phyloP scores from a whole-genome alignment of 2,329 filamentous ascomycete species.

The Aspergillus chevalieri region DNA sequence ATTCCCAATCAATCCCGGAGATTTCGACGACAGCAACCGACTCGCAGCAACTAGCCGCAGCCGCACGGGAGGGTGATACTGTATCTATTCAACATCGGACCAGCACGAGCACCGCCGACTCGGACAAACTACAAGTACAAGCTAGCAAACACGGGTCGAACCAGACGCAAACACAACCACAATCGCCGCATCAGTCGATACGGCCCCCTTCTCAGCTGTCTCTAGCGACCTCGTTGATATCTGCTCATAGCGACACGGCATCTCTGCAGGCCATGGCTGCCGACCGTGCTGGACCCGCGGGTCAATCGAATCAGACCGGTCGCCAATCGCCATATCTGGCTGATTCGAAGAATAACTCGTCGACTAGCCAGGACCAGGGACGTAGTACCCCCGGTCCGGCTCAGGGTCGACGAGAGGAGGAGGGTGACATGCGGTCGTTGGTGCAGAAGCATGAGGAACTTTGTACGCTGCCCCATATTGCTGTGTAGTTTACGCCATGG shows the following conservation, averaged over 20 bases:
- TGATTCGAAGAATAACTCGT: conserved; percentile 12
- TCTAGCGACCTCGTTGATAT: conserved; percentile 6
- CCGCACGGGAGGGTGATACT: too few species aligned
- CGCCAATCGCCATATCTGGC: conserved; percentile 11
- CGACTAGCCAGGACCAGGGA: conserved; percentile 34
- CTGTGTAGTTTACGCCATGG: too few species aligned
- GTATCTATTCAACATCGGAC: too few species aligned
- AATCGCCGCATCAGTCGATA: conserved; percentile 9
- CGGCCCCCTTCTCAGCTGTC: conserved; percentile 17
- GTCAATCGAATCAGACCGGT: conserved; percentile 5
- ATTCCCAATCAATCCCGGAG: background rate
- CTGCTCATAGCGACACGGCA: conserved; percentile 10
- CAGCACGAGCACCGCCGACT: too few species aligned
- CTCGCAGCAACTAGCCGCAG: background rate
- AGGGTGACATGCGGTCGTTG: conserved; percentile 41
- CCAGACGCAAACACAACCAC: background rate
- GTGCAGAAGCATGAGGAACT: conserved; percentile 41
- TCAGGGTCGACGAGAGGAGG: conserved; percentile 30
- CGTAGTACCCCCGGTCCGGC: conserved; percentile 43
- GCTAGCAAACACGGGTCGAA: background rate
- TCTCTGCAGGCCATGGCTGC: background rate
- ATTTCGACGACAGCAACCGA: background rate
- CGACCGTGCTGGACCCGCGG: background rate
- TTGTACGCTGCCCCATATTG: conserved; percentile 20
- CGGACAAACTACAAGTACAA: too few species aligned